Evolutionary conservation across 495 filamentous ascomycete genomes (phyloP), one percentile per base, ranked within the genome.

Genomic region (Bacidia rubella): DNA sequence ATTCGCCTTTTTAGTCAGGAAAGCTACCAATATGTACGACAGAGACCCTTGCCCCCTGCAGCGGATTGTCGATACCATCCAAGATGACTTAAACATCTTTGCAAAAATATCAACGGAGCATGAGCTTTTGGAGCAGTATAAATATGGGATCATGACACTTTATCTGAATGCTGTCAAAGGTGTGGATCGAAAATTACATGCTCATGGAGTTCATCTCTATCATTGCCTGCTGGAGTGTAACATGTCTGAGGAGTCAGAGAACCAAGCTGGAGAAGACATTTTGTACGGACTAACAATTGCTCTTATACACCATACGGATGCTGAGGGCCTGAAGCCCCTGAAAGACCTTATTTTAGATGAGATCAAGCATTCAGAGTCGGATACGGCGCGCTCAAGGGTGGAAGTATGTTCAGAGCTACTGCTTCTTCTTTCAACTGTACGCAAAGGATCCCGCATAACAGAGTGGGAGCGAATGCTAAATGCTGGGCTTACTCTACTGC

Each of bases 1-100:
- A 10, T 77, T 97, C 72, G 93, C 89, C 53, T 97, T 96, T 62
- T 70, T 99, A 19, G 72, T 97, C 26, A 81, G 88, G 58, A 97
- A 95, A 68, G 86, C 90, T 27, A 86, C 80, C 1, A 74, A 83
- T 24, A 74, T 77, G 0, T 83, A 85, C 51, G 76, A 83, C 52
- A 82, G 85, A 58, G 82, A 87, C 57, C 76, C 76, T 21, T 57
- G 56, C 21, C 78, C 89, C 1, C 70, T 98, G 38, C 68, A 79
- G 17, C 65, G 74, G 22, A 81, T 94, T 25, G 65, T 93, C 0
- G 67, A 72, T 1, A 83, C 86, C 63, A 78, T 81, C 0, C 74
- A 84, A 41, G 67, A 76, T 21, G 86, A 93, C 61, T 67, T 93
- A 24, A 65, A 72, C 24, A 71, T 74, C 42, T 62, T 72, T 23